phyloP scores from a whole-genome alignment of 805 yeast genomes.

The Saccharomycopsis fibuligera region DNA sequence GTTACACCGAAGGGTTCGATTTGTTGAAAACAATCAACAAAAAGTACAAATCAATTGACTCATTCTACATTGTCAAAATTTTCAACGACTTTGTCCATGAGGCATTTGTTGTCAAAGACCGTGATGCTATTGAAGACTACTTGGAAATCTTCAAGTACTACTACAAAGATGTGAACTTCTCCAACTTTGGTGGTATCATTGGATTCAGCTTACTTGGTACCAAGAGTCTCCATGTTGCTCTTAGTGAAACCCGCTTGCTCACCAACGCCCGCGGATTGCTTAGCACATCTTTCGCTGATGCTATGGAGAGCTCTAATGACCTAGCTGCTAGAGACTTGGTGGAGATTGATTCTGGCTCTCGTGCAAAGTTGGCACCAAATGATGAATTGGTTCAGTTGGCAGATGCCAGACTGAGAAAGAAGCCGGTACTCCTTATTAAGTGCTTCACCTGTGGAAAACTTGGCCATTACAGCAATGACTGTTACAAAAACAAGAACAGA shows the following conservation, averaged over 20 bases:
- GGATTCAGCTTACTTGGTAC: too few species aligned
- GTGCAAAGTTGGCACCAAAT: not conserved
- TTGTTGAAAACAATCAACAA: too few species aligned
- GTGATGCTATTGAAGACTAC: too few species aligned
- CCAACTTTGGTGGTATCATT: too few species aligned
- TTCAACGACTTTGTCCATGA: too few species aligned
- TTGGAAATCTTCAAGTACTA: too few species aligned
- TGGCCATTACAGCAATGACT: not conserved
- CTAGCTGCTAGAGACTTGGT: not conserved
- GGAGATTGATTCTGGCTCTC: not conserved
- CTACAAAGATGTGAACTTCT: too few species aligned
- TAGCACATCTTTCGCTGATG: not conserved
- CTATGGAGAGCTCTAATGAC: not conserved
- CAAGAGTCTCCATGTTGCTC: too few species aligned
- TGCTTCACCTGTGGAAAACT: not conserved
- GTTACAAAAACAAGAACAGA: not conserved
- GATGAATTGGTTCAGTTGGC: not conserved
- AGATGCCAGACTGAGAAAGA: not conserved
- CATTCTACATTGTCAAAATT: too few species aligned
- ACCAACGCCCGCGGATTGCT: not conserved
- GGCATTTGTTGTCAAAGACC: too few species aligned
- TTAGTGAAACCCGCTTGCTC: not conserved
- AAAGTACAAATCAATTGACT: too few species aligned
- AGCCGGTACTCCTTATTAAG: not conserved
- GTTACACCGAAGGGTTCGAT: too few species aligned